These are phyloP conservation scores for Marasmius fiardii DNA, from an alignment of 1,284 basidiomycete genomes.

Conservation along the genomic window DNA sequence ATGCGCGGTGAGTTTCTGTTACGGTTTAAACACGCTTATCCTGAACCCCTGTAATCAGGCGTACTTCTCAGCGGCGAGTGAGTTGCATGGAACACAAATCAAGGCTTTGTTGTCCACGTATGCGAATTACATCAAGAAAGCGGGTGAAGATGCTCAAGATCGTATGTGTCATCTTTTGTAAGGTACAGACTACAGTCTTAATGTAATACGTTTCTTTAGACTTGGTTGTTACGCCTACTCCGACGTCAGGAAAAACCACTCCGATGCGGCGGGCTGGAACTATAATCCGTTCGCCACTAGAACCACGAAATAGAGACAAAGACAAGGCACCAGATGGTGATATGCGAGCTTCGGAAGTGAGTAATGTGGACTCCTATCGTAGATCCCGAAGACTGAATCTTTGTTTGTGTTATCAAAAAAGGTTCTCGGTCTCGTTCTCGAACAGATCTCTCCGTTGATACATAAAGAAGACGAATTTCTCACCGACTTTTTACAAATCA, in stretches of 20 bases:
- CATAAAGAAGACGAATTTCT: slow-evolving; percentile 88
- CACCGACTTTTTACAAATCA: slow-evolving; percentile 88
- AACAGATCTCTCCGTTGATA: slow-evolving; percentile 76
- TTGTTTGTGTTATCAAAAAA: slow-evolving; percentile 31
- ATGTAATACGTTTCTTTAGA: slow-evolving; percentile 30
- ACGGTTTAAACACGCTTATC: slow-evolving; percentile 1
- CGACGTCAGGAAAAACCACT: slow-evolving; percentile 41
- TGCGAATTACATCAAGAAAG: slow-evolving; percentile 61
- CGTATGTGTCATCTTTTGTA: slow-evolving; percentile 39
- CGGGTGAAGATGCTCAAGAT: slow-evolving; percentile 67
- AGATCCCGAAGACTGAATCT: background rate
- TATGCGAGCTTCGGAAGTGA: slow-evolving; percentile 66
- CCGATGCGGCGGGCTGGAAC: slow-evolving; percentile 77
- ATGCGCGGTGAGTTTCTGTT: slow-evolving; percentile 66
- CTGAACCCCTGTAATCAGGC: too few relatives aligned
- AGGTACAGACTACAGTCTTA: background rate
- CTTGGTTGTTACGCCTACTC: slow-evolving; percentile 43
- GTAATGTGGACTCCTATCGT: slow-evolving; percentile 33
- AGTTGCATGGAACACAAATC: slow-evolving; percentile 79
- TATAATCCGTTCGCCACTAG: slow-evolving; percentile 67
- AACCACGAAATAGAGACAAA: slow-evolving; percentile 56
- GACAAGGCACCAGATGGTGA: slow-evolving; percentile 58
- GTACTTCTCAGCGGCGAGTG: slow-evolving; percentile 84
- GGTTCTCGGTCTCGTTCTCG: slow-evolving; percentile 75
- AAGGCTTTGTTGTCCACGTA: slow-evolving; percentile 67